A percentile compares a stretch with the other conserved stretches of the same genome.
Evolutionary conservation across 2,329 filamentous ascomycete species (phyloP).

Genomic region (Bipolaris victoriae): DNA sequence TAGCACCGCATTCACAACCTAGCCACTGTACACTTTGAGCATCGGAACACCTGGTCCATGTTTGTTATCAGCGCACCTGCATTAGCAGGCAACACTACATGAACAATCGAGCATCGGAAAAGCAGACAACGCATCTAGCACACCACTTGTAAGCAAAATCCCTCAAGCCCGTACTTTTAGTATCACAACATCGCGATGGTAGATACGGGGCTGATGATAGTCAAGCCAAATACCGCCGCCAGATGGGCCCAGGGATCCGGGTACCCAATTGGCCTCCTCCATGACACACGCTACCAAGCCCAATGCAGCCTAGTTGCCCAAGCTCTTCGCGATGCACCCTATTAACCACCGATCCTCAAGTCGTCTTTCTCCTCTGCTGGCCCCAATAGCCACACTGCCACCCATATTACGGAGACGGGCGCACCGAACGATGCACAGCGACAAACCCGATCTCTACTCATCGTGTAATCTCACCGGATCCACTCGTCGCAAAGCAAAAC

Average conservation of each 20-base stretch:
- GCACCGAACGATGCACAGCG: conserved; percentile 4
- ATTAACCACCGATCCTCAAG: conserved; percentile 12
- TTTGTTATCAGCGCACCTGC: conserved; percentile 38
- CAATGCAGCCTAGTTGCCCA: neutral
- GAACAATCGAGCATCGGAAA: conserved; percentile 3
- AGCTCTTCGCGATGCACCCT: conserved; percentile 4
- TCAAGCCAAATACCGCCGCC: too few relatives aligned
- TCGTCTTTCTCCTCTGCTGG: conserved; percentile 4
- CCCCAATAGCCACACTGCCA: neutral
- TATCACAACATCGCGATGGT: neutral
- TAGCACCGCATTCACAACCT: conserved; percentile 31
- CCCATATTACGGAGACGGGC: neutral
- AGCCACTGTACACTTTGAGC: conserved; percentile 29
- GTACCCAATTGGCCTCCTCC: neutral
- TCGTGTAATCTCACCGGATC: neutral
- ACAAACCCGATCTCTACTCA: conserved; percentile 1
- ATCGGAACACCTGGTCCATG: conserved; percentile 32
- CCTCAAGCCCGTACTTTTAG: too few relatives aligned
- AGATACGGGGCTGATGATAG: neutral
- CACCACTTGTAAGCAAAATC: neutral
- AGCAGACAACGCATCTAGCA: neutral
- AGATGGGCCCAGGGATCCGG: too few relatives aligned
- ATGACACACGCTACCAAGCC: neutral
- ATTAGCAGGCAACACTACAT: conserved; percentile 24
- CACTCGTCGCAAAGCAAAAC: neutral